phyloP scores from a whole-genome alignment of 306 rosid genomes.

The Cicer chorassanicum region DNA sequence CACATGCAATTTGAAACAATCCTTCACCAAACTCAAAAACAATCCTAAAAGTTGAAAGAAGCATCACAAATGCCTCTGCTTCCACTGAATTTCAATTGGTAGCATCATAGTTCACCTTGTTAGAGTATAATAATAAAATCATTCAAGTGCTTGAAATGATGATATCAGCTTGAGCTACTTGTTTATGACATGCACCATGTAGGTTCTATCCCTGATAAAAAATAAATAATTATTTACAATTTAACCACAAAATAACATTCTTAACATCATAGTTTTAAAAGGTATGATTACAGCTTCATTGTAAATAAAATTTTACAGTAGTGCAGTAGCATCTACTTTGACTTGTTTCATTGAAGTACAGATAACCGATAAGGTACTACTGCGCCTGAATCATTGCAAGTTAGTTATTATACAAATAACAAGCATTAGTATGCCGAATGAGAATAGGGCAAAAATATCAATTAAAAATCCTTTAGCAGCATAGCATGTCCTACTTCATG shows the following conservation, averaged over 20 bases:
- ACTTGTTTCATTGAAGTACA: constrained; percentile 37
- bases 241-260: constrained; percentile 6
- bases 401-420: constrained; percentile 42
- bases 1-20: neutral
- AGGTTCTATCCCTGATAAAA: neutral
- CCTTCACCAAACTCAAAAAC: neutral
- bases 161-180: constrained; percentile 2
- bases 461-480: constrained; percentile 21
- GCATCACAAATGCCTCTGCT: neutral
- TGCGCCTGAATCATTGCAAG: constrained; percentile 33
- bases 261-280: constrained; percentile 22
- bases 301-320: constrained; percentile 39
- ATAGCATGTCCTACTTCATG: constrained; percentile 28
- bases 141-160: neutral
- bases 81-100: neutral
- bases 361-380: constrained; percentile 17
- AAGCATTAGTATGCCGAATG: constrained; percentile 36
- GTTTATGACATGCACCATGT: neutral
- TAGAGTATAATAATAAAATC: neutral
- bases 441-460: constrained; percentile 30
- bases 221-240: neutral
- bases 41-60: neutral
- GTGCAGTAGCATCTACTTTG: constrained; percentile 36
- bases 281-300: constrained; percentile 31
- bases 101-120: neutral